Percentiles rank a stretch among this genome's conserved stretches.
phyloP scores from a whole-genome alignment of 2,329 filamentous ascomycete species.

The Stachybotrys elegans region DNA sequence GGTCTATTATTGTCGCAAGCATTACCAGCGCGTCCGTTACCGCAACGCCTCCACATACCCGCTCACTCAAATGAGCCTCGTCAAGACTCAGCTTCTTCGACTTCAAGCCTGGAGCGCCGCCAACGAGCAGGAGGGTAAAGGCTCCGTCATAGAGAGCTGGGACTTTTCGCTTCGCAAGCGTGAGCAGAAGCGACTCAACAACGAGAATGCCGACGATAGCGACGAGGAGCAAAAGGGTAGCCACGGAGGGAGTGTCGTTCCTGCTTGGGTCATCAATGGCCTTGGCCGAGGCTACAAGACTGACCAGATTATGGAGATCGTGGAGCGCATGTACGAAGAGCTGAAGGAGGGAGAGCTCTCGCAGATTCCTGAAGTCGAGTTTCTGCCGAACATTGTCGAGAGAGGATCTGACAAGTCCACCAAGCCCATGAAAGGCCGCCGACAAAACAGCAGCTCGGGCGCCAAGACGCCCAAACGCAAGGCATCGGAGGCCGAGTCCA shows the following conservation, averaged over 20 bases:
- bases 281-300: slow-evolving; percentile 44
- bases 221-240: slow-evolving; percentile 21
- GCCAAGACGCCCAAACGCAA: slow-evolving; percentile 19
- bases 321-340: slow-evolving; percentile 38
- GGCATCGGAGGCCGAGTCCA: slow-evolving; percentile 9
- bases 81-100: slow-evolving; percentile 56
- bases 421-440: slow-evolving; percentile 14
- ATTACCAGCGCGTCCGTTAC: slow-evolving; percentile 74
- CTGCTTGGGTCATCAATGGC: slow-evolving; percentile 42
- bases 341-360: slow-evolving; percentile 35
- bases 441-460: slow-evolving; percentile 10
- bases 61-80: slow-evolving; percentile 57
- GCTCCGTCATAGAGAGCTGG: slow-evolving; percentile 42
- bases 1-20: slow-evolving; percentile 75
- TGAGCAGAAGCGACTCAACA: slow-evolving; percentile 50
- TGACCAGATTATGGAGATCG: slow-evolving; percentile 40
- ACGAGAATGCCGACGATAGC: slow-evolving; percentile 20
- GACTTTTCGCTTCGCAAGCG: slow-evolving; percentile 59
- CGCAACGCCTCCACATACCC: slow-evolving; percentile 59
- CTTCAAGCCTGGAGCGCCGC: slow-evolving; percentile 58
- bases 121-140: slow-evolving; percentile 31
- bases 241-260: slow-evolving; percentile 35
- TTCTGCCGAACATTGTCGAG: slow-evolving; percentile 48
- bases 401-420: slow-evolving; percentile 19
- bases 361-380: slow-evolving; percentile 54